Conservation (phyloP, 2,329 filamentous ascomycete genomes). For the Fusarium newnesense region DNA sequence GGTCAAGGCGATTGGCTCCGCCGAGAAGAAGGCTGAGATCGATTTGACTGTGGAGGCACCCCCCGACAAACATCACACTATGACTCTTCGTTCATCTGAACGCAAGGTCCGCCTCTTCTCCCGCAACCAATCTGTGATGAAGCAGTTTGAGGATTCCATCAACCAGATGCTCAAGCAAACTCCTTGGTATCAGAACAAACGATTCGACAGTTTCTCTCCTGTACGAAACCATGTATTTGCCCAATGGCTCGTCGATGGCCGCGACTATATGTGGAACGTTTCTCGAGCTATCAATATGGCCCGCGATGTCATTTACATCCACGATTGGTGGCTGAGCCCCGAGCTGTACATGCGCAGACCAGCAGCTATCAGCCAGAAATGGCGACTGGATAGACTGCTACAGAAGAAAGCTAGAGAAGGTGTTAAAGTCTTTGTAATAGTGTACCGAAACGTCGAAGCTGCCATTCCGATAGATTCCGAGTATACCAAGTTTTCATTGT, state of each 20-base stretch:
- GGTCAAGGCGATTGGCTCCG: constrained; percentile 62
- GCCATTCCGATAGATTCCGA: constrained; percentile 98
- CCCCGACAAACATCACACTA: constrained; percentile 76
- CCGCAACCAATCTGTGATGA: constrained; percentile 86
- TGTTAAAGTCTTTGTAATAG: constrained; percentile 96
- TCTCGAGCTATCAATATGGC: constrained; percentile 97
- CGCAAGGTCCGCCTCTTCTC: constrained; percentile 91
- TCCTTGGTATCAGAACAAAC: constrained; percentile 82
- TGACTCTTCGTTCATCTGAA: constrained; percentile 91
- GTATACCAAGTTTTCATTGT: constrained; percentile 95
- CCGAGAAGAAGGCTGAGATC: constrained; percentile 67
- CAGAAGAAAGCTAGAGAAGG: constrained; percentile 93
- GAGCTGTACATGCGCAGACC: constrained; percentile 95
- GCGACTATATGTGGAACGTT: constrained; percentile 99
- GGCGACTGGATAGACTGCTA: constrained; percentile 92
- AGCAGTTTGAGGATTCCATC: constrained; percentile 95
- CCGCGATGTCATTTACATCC: constrained; percentile 97
- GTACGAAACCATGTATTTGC: constrained; percentile 88
- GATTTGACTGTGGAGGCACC: constrained; percentile 53
- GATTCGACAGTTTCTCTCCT: constrained; percentile 94
- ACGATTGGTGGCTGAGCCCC: constrained; percentile 98
- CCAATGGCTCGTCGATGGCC: constrained; percentile 95
- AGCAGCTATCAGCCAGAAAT: constrained; percentile 96
- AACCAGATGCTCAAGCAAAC: constrained; percentile 85
- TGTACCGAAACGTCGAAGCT: constrained; percentile 97